These are phyloP conservation scores for Lignosus rhinocerotis DNA, from an alignment of 1,284 basidiomycete species.

Conservation along the genomic window DNA sequence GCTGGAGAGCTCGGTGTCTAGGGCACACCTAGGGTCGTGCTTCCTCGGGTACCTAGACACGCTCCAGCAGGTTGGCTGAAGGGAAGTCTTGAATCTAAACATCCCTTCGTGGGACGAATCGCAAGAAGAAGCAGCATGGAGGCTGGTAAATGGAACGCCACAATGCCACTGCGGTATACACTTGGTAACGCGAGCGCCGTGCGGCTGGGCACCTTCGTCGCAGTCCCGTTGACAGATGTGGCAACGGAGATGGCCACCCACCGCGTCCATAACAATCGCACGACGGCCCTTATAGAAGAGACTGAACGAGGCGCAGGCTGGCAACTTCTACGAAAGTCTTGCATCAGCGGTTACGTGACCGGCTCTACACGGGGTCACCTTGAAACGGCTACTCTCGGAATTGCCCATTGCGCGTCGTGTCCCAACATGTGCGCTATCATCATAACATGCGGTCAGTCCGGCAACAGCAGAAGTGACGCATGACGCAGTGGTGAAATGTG, in stretches of 20 bases:
- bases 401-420: not conserved
- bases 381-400: not conserved
- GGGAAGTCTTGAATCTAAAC: not conserved
- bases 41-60: not conserved
- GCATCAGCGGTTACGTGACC: not conserved
- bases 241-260: not conserved
- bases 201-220: not conserved
- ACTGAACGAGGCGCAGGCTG: not conserved
- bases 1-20: not conserved
- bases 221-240: not conserved
- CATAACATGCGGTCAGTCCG: too few species aligned
- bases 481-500: not conserved
- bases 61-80: not conserved
- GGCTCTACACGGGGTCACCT: not conserved
- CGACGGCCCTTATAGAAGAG: not conserved
- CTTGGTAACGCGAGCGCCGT: not conserved
- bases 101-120: not conserved
- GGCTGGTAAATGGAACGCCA: conserved; percentile 2
- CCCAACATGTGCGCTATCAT: too few species aligned
- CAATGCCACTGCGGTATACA: not conserved
- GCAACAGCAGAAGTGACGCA: too few species aligned
- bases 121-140: not conserved
- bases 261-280: not conserved
- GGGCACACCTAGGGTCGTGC: not conserved
- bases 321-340: not conserved